Base-by-base conservation (phyloP, 352 stramenopile species). In the Phytophthora cajani region DNA sequence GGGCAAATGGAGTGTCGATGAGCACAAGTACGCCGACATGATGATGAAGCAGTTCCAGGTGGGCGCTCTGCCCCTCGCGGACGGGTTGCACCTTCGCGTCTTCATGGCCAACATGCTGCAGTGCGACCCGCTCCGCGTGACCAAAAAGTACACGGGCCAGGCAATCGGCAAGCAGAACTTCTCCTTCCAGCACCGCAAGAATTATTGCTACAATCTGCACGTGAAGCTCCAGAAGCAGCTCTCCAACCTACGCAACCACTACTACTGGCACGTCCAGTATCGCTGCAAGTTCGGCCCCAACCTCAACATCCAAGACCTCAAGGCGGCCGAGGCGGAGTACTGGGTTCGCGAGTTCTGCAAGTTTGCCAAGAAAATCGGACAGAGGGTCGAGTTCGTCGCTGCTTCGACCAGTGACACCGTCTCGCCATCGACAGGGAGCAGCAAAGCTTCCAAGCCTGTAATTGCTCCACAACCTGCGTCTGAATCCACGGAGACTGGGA, bases 41-140 rank as follows among this genome's bases (percentile, higher is more conserved):
- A 81, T 95, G 66, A 92, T 92, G 82, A 91, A 89, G 65, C 82
- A 92, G 74, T 95, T 95, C 64, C 82, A 93, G 61, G 69, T 90
- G 58, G 84, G 87, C 52, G 78, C 79, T 11, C 58, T 93, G 61
- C 87, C 85, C 19, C 82, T 95, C 27, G 79, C 81, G 0, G 75
- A 88, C 51, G 85, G 85, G 19, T 74, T 95, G 50, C 84, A 92
- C 63, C 64, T 95, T 60, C 85, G 84, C 42, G 83, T 84, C 30
- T 92, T 91, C 64, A 86, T 93, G 66, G 80, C 87, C 46, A 90
- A 85, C 42, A 62, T 93, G 63, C 71, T 95, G 38, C 86, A 93
- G 71, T 95, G 87, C 65, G 84, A 93, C 57, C 85, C 85, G n/a
- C 82, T 94, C 51, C 84, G 87, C 19, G 83, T 93, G 58, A 93